Percentiles rank a stretch among this genome's conserved stretches.
phyloP scores from a whole-genome alignment of 495 filamentous ascomycete species.

The Lophium mytilinum region DNA sequence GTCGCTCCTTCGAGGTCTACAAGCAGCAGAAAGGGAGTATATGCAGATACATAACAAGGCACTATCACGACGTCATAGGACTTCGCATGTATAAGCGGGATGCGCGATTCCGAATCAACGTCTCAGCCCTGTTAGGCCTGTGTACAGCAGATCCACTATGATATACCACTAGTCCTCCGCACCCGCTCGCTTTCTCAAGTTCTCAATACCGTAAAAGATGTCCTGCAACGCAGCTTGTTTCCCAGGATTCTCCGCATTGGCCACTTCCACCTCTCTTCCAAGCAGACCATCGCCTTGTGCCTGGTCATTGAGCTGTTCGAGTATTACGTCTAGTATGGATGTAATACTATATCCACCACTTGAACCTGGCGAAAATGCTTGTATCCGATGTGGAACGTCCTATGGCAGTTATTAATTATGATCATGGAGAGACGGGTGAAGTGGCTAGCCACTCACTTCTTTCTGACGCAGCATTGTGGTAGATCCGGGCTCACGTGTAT shows the following conservation, averaged over 20 bases:
- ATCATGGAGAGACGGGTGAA: neutral
- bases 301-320: conserved; percentile 18
- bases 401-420: neutral
- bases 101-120: neutral
- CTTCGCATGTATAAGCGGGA: neutral
- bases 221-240: conserved; percentile 41
- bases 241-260: neutral
- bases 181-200: conserved; percentile 61
- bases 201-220: conserved; percentile 61
- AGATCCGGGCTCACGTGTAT: conserved; percentile 26
- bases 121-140: neutral
- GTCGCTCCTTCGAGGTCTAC: too few species aligned
- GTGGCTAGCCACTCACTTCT: conserved; percentile 4
- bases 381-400: conserved; percentile 11
- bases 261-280: neutral
- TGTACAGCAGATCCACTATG: neutral
- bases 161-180: conserved; percentile 31
- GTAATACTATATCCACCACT: conserved; percentile 3
- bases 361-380: conserved; percentile 7
- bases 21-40: too few species aligned
- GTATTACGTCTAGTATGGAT: neutral
- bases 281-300: neutral
- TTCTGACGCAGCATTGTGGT: conserved; percentile 17
- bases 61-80: neutral
- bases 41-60: too few species aligned